Evolutionary conservation across 1,284 basidiomycete genomes (phyloP), one percentile per base, ranked within the genome.

Genomic region (Inonotus obliquus): DNA sequence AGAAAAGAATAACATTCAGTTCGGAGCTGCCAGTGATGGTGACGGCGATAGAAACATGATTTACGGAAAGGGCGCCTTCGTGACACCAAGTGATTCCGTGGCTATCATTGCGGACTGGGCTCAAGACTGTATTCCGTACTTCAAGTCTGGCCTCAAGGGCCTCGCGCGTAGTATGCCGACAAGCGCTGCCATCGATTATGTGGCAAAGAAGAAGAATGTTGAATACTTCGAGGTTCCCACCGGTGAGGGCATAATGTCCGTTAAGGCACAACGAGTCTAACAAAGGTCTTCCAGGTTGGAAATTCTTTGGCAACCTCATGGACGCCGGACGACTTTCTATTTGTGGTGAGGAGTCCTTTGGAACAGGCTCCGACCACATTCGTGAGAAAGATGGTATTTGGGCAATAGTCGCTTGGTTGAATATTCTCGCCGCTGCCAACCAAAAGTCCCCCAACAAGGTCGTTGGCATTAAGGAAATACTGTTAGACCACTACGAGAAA

Each of bases 21-120:
- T 99, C 70, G 96, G 96, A 64, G 97, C 97, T 38, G 96, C 96
- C 4, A 94, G 90, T 65, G 96, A 99, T 73, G 96, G 96, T 54
- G 96, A 99, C 71, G 96, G 96, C 48, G 96, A 99, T 76, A 81
- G 96, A 65, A 99, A 99, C 83, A 99, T 99, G 96, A 99, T 99
- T 74, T 98, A 99, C 77, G 97, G 96, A 70, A 91, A 93, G 75
- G 89, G 91, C 67, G 97, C 96, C 35, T 99, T 99, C 75, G 97
- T 99, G 66, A 99, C 96, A 38, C 96, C 96, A 17, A 92, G 89
- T 27, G 96, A 99, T 77, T 96, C 92, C 37, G 96, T 99, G 57
- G 97, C 97, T 52, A 96, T 99, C 79, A 99, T 99, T 70, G 96
- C 96, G 52, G 91, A 99, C 76, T 98, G 94, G 94, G 92, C 94